These are phyloP conservation scores for Nyssa sinensis DNA, from an alignment of 148 eudicot species.

Conservation along the genomic window DNA sequence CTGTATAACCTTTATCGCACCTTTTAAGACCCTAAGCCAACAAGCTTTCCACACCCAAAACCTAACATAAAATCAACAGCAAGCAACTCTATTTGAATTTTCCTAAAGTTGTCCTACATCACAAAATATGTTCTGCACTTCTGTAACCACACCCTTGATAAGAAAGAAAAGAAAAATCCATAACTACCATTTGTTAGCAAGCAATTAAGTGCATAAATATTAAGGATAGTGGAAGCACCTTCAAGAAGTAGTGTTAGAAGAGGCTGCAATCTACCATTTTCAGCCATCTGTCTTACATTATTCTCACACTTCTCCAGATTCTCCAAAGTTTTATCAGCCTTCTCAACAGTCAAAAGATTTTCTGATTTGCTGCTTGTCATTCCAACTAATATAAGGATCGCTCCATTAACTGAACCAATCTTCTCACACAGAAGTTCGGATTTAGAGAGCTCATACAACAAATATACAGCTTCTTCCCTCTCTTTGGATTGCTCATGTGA, in stretches of 20 bases:
- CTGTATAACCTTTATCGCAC: too few relatives aligned
- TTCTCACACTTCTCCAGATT: conserved; percentile 70
- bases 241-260: conserved; percentile 69
- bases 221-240: conserved; percentile 37
- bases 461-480: conserved; percentile 70
- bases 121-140: too few relatives aligned
- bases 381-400: conserved; percentile 79
- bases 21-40: too few relatives aligned
- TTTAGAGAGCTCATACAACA: conserved; percentile 90
- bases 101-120: too few relatives aligned
- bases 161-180: neutral
- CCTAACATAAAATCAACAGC: too few relatives aligned
- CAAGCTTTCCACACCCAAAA: too few relatives aligned
- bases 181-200: neutral
- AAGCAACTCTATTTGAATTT: too few relatives aligned
- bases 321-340: conserved; percentile 70
- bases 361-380: conserved; percentile 89
- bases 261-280: conserved; percentile 82
- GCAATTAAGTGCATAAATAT: neutral
- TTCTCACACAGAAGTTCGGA: conserved; percentile 68
- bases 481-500: conserved; percentile 66
- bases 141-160: too few relatives aligned
- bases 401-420: conserved; percentile 86
- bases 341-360: conserved; percentile 57
- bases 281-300: conserved; percentile 92